Base-by-base conservation (phyloP, 148 eudicot genomes). In the Chenopodium album region DNA sequence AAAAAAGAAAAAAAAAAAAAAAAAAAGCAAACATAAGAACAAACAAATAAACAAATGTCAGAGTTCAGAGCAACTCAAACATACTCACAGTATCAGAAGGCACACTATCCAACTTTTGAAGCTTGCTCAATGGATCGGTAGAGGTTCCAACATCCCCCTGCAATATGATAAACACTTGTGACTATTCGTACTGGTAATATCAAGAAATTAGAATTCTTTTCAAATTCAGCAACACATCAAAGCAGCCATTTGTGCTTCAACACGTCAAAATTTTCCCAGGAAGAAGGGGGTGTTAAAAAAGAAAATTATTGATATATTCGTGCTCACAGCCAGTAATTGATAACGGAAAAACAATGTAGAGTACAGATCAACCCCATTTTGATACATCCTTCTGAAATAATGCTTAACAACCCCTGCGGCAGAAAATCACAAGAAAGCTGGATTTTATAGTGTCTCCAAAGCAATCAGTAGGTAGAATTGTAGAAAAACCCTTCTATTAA, bases 61-160 rank as follows among this genome's bases (percentile, higher is more conserved):
- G 76, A 79, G 73, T 62, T 56, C 56, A 32, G 20, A 37, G 26
- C 76, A 69, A 64, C 7, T n/a, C 26, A 70, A 59, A 56, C 28
- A 52, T 81, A 86, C 88, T 85, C 84, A 92, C 88, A 68, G 64
- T 80, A 47, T 85, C 78, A 12, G 80, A 83, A 79, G 83, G 70
- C 20, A 62, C 50, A 75, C 41, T 59, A 75, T 85, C 85, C 26
- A 86, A 79, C 90, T 90, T 89, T 77, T 71, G 69, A 78, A 84
- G 84, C 90, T 86, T 87, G 79, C 82, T 84, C 60, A 60, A 68
- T 23, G 84, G 79, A 79, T 76, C 87, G 12, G 4, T 67, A 65
- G 85, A 54, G 44, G 71, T 73, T 73, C 81, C 86, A 60, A 16
- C 79, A 46, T 71, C 64, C 48, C 65, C 88, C 95, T 37, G 70